Percentiles rank a stretch among this genome's conserved stretches.
Evolutionary conservation across 2,329 filamentous ascomycete species (phyloP).

Genomic region (Trichoderma lentiforme): DNA sequence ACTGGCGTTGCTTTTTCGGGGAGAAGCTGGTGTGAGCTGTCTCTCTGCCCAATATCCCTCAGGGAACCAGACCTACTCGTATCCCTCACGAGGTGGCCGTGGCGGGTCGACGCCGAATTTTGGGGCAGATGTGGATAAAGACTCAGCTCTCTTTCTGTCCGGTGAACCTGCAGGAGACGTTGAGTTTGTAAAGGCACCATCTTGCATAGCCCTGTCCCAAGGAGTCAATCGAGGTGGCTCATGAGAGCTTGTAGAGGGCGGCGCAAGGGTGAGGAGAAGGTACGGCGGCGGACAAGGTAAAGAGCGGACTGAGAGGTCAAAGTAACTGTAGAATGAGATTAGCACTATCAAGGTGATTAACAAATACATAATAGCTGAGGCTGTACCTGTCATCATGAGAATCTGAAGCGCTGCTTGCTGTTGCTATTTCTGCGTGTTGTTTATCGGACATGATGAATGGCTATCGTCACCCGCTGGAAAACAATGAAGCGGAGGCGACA

Average conservation of each 20-base stretch:
- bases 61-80: conserved; percentile 63
- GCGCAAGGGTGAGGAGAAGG: conserved; percentile 21
- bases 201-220: conserved; percentile 16
- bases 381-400: conserved; percentile 27
- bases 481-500: neutral
- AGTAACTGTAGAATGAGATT: conserved; percentile 29
- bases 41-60: conserved; percentile 62
- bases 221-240: neutral
- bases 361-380: neutral
- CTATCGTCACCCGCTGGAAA: neutral
- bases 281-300: conserved; percentile 21
- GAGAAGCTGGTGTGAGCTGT: conserved; percentile 28
- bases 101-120: conserved; percentile 48
- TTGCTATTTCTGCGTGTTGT: neutral
- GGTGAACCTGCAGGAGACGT: neutral
- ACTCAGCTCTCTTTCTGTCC: neutral
- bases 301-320: conserved; percentile 27
- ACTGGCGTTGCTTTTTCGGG: conserved; percentile 33
- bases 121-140: neutral
- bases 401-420: neutral
- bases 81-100: conserved; percentile 50
- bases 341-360: neutral
- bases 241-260: conserved; percentile 3
- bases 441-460: conserved; percentile 23
- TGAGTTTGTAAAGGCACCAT: conserved; percentile 16